Percentiles rank a stretch among this genome's conserved stretches.
Evolutionary conservation across 805 yeast genomes (phyloP).

Genomic region (Cyberlindnera meyerae): DNA sequence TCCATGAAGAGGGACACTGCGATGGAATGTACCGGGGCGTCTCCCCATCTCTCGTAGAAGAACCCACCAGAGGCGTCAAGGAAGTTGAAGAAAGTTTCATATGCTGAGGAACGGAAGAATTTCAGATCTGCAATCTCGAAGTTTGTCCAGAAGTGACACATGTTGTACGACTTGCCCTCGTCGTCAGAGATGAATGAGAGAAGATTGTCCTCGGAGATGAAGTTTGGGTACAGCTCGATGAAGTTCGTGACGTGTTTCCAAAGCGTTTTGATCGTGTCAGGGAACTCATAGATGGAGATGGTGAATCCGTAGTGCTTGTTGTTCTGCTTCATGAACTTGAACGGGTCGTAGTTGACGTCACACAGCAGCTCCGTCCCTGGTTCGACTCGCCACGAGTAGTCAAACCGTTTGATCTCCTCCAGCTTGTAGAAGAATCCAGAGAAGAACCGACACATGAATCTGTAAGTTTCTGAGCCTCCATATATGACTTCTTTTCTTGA

Average conservation of each 20-base stretch:
- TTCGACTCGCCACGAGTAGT: conserved; percentile 58
- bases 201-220: conserved; percentile 51
- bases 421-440: conserved; percentile 56
- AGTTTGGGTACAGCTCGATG: conserved; percentile 39
- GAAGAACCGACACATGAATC: conserved; percentile 73
- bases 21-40: conserved; percentile 85
- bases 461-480: conserved; percentile 46
- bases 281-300: conserved; percentile 68
- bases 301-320: conserved; percentile 71
- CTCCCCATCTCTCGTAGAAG: conserved; percentile 78
- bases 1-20: conserved; percentile 75
- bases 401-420: conserved; percentile 39
- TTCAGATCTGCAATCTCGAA: conserved; percentile 52
- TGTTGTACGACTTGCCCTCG: conserved; percentile 38
- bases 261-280: conserved; percentile 45
- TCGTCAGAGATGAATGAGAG: conserved; percentile 45
- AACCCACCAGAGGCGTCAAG: conserved; percentile 48
- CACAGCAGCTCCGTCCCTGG: conserved; percentile 53
- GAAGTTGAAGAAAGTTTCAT: conserved; percentile 39
- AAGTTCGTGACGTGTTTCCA: conserved; percentile 47
- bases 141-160: conserved; percentile 65
- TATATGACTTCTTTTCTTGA: conserved; percentile 33
- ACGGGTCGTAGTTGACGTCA: conserved; percentile 48
- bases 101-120: conserved; percentile 44
- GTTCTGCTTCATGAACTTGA: conserved; percentile 56